A percentile compares a stretch with the other conserved stretches of the same genome.
These are phyloP conservation scores for Xylaria sp. DNA, from an alignment of 2,329 filamentous ascomycete genomes.

Conservation along the genomic window DNA sequence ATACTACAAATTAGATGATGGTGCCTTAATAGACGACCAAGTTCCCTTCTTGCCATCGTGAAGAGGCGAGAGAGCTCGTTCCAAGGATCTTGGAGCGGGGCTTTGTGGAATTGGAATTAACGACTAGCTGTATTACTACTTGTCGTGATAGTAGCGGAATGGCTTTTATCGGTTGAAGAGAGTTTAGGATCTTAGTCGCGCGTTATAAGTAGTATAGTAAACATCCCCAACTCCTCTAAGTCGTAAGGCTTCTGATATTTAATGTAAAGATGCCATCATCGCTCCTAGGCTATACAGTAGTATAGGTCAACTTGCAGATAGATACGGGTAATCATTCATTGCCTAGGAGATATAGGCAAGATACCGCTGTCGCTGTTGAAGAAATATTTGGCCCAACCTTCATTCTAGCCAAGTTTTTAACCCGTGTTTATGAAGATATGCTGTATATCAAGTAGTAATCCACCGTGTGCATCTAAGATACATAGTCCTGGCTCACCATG, in stretches of 20 bases:
- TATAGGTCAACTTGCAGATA: neutral
- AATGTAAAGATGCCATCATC: neutral
- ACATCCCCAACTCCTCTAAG: neutral
- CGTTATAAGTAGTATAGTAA: neutral
- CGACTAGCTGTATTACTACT: neutral
- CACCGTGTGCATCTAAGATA: neutral
- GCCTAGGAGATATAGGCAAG: neutral
- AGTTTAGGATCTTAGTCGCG: neutral
- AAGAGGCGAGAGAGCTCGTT: no score
- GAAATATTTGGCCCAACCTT: neutral
- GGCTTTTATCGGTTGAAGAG: no score
- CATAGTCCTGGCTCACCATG: slow-evolving; percentile 4
- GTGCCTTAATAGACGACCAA: neutral
- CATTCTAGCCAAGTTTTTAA: neutral
- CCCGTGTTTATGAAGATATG: neutral
- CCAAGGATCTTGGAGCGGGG: neutral
- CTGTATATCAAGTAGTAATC: neutral
- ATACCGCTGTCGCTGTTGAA: neutral
- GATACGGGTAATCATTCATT: neutral
- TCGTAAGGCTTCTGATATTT: neutral
- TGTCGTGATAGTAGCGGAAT: neutral
- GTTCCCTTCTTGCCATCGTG: neutral
- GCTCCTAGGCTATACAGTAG: neutral
- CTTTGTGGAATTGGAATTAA: neutral
- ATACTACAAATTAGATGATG: neutral